Conservation (phyloP, 345 rosid species). For the Alliaria petiolata region DNA sequence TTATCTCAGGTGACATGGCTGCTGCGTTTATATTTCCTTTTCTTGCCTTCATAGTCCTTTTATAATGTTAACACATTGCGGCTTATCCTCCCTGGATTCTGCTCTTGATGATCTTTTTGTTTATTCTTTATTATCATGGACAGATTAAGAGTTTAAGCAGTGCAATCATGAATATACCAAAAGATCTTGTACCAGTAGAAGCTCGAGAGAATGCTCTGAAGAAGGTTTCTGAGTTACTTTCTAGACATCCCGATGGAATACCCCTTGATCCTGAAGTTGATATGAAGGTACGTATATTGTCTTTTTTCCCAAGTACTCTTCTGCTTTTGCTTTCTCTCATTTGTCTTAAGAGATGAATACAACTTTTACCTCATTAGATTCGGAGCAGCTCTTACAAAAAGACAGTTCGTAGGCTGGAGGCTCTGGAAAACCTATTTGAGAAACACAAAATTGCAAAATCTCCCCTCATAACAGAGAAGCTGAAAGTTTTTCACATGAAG, state of each 20-base stretch:
- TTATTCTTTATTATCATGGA: slow-evolving; percentile 23
- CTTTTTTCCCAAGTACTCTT: neutral
- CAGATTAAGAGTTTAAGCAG: slow-evolving; percentile 80
- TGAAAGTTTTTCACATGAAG: slow-evolving; percentile 70
- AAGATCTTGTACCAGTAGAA: slow-evolving; percentile 80
- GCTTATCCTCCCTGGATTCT: neutral
- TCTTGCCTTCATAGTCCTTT: neutral
- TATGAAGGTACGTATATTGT: slow-evolving; percentile 55
- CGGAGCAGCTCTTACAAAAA: slow-evolving; percentile 73
- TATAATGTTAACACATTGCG: neutral
- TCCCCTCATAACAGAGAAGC: slow-evolving; percentile 75
- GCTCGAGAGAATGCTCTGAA: slow-evolving; percentile 91
- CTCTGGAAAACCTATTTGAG: slow-evolving; percentile 75
- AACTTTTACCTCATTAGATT: slow-evolving; percentile 46
- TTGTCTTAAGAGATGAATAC: neutral
- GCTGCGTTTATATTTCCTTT: too few relatives aligned
- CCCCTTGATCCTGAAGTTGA: slow-evolving; percentile 86
- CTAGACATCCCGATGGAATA: slow-evolving; percentile 68
- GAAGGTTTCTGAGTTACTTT: slow-evolving; percentile 71
- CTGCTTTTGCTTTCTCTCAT: slow-evolving; percentile 1
- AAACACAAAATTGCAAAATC: slow-evolving; percentile 90
- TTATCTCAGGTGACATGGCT: slow-evolving; percentile 55
- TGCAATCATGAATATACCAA: slow-evolving; percentile 67
- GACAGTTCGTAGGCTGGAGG: slow-evolving; percentile 75
- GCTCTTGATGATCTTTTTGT: slow-evolving; percentile 12